Conservation (phyloP, 2,329 filamentous ascomycete species). For the Rhexocercosporidium sp. region DNA sequence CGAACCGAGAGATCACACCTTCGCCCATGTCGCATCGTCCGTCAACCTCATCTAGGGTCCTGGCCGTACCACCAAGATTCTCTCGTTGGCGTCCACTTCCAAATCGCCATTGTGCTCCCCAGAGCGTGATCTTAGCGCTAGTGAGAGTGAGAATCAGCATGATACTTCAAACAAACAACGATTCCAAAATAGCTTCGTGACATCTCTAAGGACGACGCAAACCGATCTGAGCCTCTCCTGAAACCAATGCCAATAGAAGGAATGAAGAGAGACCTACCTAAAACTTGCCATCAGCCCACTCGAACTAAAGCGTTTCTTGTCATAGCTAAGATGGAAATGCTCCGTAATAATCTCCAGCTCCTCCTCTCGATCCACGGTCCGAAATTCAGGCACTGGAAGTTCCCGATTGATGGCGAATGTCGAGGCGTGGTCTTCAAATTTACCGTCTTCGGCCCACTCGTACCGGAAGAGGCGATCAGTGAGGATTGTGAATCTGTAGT, state of each 20-base stretch:
- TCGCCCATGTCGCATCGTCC: slow-evolving; percentile 55
- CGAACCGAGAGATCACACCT: slow-evolving; percentile 56
- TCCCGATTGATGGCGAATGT: slow-evolving; percentile 63
- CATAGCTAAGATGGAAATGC: slow-evolving; percentile 61
- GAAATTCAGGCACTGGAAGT: slow-evolving; percentile 54
- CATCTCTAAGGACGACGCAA: too few relatives aligned
- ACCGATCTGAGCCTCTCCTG: too few relatives aligned
- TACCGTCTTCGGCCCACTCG: slow-evolving; percentile 64
- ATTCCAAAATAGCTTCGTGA: not conserved
- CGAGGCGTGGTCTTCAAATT: slow-evolving; percentile 67
- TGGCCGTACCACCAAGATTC: slow-evolving; percentile 53
- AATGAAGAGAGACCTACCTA: not conserved
- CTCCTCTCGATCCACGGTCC: slow-evolving; percentile 51
- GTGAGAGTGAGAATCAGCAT: not conserved
- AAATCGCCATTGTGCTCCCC: slow-evolving; percentile 57
- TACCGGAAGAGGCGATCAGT: slow-evolving; percentile 62
- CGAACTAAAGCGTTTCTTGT: slow-evolving; percentile 59
- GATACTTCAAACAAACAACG: not conserved
- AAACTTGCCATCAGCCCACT: slow-evolving; percentile 50
- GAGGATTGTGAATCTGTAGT: slow-evolving; percentile 64
- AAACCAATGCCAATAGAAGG: too few relatives aligned
- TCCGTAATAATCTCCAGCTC: slow-evolving; percentile 60
- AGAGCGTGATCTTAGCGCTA: slow-evolving; percentile 38
- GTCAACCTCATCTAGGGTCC: slow-evolving; percentile 60
- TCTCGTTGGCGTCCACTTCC: slow-evolving; percentile 46